Percentiles rank a stretch among this genome's conserved stretches.
Conservation (phyloP, 768 basidiomycete genomes). For the Chalciporus chontae region DNA sequence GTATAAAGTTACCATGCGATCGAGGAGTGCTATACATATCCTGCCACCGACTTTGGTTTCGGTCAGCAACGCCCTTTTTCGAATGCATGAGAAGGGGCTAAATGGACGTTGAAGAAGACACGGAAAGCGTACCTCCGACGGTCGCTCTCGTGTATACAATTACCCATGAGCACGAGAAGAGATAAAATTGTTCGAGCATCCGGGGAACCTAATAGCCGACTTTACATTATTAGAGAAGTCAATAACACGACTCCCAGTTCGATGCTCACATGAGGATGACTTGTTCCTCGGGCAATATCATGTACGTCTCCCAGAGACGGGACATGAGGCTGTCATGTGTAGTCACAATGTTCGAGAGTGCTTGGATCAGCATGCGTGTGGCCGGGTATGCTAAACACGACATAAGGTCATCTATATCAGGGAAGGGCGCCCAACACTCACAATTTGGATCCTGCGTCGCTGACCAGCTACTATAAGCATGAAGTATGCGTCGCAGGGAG, state of each 20-base stretch:
- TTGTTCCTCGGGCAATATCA: conserved; percentile 68
- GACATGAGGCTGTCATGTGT: conserved; percentile 56
- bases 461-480: conserved; percentile 75
- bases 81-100: conserved; percentile 3
- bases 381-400: conserved; percentile 49
- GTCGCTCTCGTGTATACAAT: conserved; percentile 59
- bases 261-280: conserved; percentile 67
- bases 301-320: conserved; percentile 61
- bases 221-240: conserved; percentile 20
- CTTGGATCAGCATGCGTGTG: conserved; percentile 68
- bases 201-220: conserved; percentile 60
- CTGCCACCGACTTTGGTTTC: conserved; percentile 55
- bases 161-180: conserved; percentile 66
- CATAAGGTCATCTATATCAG: not conserved
- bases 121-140: conserved; percentile 50
- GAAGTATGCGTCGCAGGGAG: conserved; percentile 61
- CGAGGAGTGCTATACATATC: conserved; percentile 65
- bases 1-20: conserved; percentile 65
- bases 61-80: conserved; percentile 45
- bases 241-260: not conserved
- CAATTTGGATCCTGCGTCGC: conserved; percentile 60
- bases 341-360: conserved; percentile 83
- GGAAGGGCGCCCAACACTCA: conserved; percentile 29
- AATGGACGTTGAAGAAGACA: conserved; percentile 2
- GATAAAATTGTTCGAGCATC: conserved; percentile 61